A percentile compares a stretch with the other conserved stretches of the same genome.
Evolutionary conservation across 768 basidiomycete species (phyloP).

Genomic region (Chlorophyllum brunneum): DNA sequence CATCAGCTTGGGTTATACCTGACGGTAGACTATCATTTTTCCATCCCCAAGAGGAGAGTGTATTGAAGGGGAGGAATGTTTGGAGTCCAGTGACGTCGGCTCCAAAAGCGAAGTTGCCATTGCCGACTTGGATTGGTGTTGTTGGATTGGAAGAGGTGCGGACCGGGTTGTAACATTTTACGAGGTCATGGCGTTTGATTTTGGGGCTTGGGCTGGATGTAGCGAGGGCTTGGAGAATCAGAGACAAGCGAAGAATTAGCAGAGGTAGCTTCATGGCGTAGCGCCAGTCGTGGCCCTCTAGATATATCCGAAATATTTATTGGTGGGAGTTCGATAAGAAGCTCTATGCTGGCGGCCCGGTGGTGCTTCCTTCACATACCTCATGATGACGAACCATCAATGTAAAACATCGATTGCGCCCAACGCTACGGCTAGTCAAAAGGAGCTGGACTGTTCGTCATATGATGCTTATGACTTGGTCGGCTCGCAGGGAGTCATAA

Average conservation of each 20-base stretch:
- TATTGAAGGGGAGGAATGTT: conserved; percentile 52
- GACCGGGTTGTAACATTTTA: conserved; percentile 46
- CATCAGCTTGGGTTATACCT: conserved; percentile 36
- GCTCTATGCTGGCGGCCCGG: too few species aligned
- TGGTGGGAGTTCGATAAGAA: not conserved
- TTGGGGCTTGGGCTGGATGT: not conserved
- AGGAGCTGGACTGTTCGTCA: too few species aligned
- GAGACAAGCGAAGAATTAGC: not conserved
- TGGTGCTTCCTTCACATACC: too few species aligned
- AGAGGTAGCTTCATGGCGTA: not conserved
- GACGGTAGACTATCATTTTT: conserved; percentile 53
- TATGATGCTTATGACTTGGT: too few species aligned
- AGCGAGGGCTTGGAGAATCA: conserved; percentile 1
- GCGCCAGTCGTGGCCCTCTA: not conserved
- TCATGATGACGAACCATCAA: too few species aligned
- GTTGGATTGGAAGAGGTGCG: conserved; percentile 40
- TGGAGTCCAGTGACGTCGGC: conserved; percentile 57
- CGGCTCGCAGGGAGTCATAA: too few species aligned
- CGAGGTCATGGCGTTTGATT: conserved; percentile 43
- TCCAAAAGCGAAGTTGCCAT: conserved; percentile 60
- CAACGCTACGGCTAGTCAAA: too few species aligned
- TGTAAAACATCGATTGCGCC: too few species aligned
- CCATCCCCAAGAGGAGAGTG: conserved; percentile 59
- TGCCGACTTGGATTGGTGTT: conserved; percentile 58
- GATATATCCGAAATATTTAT: not conserved